phyloP scores from a whole-genome alignment of 139 green algal species.

The Picochlorum costavermella region DNA sequence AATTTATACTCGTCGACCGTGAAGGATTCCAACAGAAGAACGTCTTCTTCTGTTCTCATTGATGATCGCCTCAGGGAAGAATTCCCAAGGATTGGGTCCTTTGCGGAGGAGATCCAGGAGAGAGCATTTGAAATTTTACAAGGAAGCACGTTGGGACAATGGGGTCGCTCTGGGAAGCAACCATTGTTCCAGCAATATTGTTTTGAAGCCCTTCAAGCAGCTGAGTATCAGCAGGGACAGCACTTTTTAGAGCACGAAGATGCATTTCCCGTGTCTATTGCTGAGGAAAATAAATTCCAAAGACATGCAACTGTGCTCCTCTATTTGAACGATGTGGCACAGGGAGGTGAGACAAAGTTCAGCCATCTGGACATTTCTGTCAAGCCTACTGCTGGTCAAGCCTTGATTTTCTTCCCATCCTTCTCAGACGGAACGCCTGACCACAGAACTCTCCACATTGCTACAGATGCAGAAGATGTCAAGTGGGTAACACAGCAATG shows the following conservation, averaged over 20 bases:
- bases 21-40: slow-evolving; percentile 17
- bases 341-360: slow-evolving; percentile 55
- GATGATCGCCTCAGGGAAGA: slow-evolving; percentile 14
- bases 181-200: slow-evolving; percentile 42
- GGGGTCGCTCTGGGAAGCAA: slow-evolving; percentile 35
- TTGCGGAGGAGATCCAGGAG: slow-evolving; percentile 12
- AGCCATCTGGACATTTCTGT: slow-evolving; percentile 53
- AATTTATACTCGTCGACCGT: slow-evolving; percentile 1
- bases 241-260: slow-evolving; percentile 68
- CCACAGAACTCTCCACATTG: slow-evolving; percentile 58
- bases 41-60: slow-evolving; percentile 33
- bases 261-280: slow-evolving; percentile 47
- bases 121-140: slow-evolving; percentile 31
- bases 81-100: slow-evolving; percentile 5
- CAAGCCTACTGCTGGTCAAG: slow-evolving; percentile 38
- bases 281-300: slow-evolving; percentile 58
- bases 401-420: slow-evolving; percentile 71
- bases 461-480: slow-evolving; percentile 40
- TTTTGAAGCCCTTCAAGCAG: slow-evolving; percentile 57
- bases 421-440: slow-evolving; percentile 55
- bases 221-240: slow-evolving; percentile 48
- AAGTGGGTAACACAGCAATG: slow-evolving; percentile 77
- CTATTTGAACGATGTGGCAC: slow-evolving; percentile 56
- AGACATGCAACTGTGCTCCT: slow-evolving; percentile 63
- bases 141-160: slow-evolving; percentile 9